phyloP scores from a whole-genome alignment of 2,329 filamentous ascomycete genomes.

The Nemania diffusa region DNA sequence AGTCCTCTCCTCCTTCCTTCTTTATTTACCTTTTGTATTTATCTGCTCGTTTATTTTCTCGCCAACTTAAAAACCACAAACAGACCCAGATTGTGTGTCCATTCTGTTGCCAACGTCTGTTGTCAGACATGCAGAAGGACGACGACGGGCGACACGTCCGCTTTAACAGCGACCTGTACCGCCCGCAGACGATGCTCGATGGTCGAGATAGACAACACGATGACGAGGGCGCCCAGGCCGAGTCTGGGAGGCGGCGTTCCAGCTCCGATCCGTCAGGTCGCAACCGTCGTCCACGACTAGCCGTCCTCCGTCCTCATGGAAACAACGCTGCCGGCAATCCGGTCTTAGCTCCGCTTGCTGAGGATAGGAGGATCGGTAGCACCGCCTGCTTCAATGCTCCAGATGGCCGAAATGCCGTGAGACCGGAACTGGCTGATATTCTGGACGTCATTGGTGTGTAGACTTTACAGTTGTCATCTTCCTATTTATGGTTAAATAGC shows the following conservation, averaged over 20 bases:
- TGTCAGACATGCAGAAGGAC: not conserved
- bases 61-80: no score
- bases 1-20: not conserved
- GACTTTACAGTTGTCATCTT: not conserved
- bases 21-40: not conserved
- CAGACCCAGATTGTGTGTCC: no score
- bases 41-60: not conserved
- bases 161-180: constrained; percentile 31
- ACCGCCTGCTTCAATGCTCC: constrained; percentile 44
- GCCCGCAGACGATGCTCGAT: constrained; percentile 25
- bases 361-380: constrained; percentile 38
- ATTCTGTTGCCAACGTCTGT: no score
- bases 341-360: constrained; percentile 35
- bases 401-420: constrained; percentile 60
- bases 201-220: constrained; percentile 18
- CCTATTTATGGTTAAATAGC: not conserved
- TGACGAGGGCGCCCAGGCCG: constrained; percentile 14
- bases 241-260: constrained; percentile 40
- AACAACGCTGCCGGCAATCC: constrained; percentile 32
- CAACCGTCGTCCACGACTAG: constrained; percentile 39
- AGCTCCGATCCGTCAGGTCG: constrained; percentile 44
- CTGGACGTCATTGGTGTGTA: constrained; percentile 73
- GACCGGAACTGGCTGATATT: constrained; percentile 71
- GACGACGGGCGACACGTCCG: constrained; percentile 31
- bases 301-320: constrained; percentile 39